These are phyloP conservation scores for Anaeramoeba flamelloides DNA, from an alignment of 78 protist genomes.

Conservation along the genomic window DNA sequence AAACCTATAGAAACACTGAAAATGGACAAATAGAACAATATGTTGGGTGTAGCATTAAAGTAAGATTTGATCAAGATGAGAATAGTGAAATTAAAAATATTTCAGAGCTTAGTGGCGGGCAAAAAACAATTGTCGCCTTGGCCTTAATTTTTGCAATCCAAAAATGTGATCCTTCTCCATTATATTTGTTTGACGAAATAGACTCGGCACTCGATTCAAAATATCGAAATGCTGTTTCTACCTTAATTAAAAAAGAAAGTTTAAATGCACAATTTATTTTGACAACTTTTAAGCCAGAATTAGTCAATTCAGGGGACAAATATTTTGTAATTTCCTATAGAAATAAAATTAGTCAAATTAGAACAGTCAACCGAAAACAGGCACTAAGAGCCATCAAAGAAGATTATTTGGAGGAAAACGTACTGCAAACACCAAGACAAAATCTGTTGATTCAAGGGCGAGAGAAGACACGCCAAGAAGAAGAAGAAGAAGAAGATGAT, in stretches of 20 bases:
- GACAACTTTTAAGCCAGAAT: conserved; percentile 54
- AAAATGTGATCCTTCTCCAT: conserved; percentile 93
- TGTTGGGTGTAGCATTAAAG: neutral
- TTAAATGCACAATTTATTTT: conserved; percentile 45
- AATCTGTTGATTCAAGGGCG: too few species aligned
- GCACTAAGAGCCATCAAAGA: too few species aligned
- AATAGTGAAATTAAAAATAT: conserved; percentile 8
- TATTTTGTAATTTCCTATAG: conserved; percentile 25
- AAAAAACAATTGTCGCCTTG: conserved; percentile 91
- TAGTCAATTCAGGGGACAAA: conserved; percentile 40
- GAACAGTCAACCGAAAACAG: neutral
- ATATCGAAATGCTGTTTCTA: conserved; percentile 66
- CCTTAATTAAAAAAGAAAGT: neutral
- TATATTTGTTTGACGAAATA: conserved; percentile 95
- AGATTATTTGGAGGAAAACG: too few species aligned
- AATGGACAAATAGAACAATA: neutral
- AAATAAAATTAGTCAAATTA: conserved; percentile 9
- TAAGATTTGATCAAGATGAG: neutral
- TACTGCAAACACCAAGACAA: too few species aligned
- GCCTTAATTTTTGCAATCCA: conserved; percentile 93
- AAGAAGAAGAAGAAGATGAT: too few species aligned
- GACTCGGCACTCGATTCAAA: conserved; percentile 86
- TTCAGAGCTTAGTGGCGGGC: conserved; percentile 71
- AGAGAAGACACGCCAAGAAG: too few species aligned
- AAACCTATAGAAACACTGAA: neutral